Base-by-base conservation (phyloP, 2,329 filamentous ascomycete species). In the Fusarium burgessii region DNA sequence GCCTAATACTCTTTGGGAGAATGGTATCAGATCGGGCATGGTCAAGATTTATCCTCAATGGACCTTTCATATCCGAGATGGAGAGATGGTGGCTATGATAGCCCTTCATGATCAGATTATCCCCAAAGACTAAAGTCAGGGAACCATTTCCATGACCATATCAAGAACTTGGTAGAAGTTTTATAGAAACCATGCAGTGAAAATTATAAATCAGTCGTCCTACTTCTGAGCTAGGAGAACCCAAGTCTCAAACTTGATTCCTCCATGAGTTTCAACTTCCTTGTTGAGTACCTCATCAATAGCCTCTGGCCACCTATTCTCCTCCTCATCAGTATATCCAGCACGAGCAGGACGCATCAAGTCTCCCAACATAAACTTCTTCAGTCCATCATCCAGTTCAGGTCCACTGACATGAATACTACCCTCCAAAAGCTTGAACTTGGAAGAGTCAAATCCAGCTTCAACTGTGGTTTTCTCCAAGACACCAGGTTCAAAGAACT, bases 171-270 rank as follows among this genome's bases (percentile, higher is more conserved):
- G 23, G 23, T 23, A 23, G 23, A 23, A 23, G 5, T 23, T 23
- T 23, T 23, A 23, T 23, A 23, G 23, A 23, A 23, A 23, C 23
- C 23, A 23, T 23, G 23, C 23, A 23, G 23, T 23, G 23, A 23
- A 23, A 23, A 23, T 23, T 23, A 23, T 23, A 23, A 23, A 23
- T 23, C 23, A 2, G 4, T 15, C 2, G 12, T 13, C 11, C 27
- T 58, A 74, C 59, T 76, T 77, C 15, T 23, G 66, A 40, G 74
- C 76, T 17, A 77, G 51, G 7, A 77, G 64, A n/a, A 76, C 63
- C 66, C 68, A 77, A 8, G 62, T 52, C 18, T 77, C 66, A 40
- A 76, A 76, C 17, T 55, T 60, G 23, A 78, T 43, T 2, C 77
- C 77, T 0, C 75, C 77, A 54, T 66, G 35, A 18, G 20, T 43